These are phyloP conservation scores for Rhododendron henanense DNA, from an alignment of 148 eudicot species.

Conservation along the genomic window DNA sequence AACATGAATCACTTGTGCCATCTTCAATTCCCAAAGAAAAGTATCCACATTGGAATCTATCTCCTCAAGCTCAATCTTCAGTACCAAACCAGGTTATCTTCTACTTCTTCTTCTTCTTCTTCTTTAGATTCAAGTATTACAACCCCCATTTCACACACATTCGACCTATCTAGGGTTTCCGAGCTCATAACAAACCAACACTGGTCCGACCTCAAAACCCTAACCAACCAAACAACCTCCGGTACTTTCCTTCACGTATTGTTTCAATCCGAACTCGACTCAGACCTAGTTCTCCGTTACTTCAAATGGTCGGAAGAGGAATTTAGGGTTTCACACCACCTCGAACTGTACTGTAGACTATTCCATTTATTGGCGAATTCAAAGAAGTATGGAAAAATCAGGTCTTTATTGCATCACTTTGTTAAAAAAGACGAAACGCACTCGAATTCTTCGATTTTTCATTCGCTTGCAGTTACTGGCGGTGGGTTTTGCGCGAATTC, in stretches of 20 bases:
- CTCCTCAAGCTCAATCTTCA: background rate
- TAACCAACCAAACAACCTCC: constrained; percentile 19
- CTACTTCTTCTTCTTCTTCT: constrained; percentile 18
- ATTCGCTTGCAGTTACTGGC: constrained; percentile 24
- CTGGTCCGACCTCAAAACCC: constrained; percentile 30
- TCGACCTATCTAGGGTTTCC: constrained; percentile 20
- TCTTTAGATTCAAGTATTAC: constrained; percentile 8
- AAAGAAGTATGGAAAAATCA: constrained; percentile 40
- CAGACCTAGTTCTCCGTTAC: constrained; percentile 27
- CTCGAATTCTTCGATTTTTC: constrained; percentile 45
- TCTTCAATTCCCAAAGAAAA: background rate
- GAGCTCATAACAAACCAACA: constrained; percentile 29
- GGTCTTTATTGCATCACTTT: constrained; percentile 48
- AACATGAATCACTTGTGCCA: background rate
- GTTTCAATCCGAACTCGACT: constrained; percentile 23
- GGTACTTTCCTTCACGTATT: constrained; percentile 25
- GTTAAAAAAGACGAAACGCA: constrained; percentile 29
- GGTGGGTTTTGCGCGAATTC: constrained; percentile 34
- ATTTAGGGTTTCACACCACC: constrained; percentile 30
- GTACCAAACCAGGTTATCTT: background rate
- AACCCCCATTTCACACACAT: constrained; percentile 13
- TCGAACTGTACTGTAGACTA: constrained; percentile 33
- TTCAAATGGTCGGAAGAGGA: constrained; percentile 50
- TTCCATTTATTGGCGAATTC: constrained; percentile 33
- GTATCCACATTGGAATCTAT: background rate